Conservation (phyloP, 495 filamentous ascomycete genomes). For the Tuber calosporum region DNA sequence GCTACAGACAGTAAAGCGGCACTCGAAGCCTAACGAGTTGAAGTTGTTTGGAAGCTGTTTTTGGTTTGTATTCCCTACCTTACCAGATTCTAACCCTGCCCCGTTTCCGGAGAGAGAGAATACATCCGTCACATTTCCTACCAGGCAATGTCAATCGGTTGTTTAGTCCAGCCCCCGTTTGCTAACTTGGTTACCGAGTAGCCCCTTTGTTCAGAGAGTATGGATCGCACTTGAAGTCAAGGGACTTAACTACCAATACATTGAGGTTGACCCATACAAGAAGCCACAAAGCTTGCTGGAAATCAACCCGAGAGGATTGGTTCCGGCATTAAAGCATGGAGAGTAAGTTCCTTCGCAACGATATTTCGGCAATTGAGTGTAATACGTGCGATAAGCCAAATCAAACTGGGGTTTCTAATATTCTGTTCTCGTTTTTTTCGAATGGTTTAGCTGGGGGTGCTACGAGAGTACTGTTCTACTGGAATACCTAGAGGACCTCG, state of each 20-base stretch:
- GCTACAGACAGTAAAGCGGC: constrained; percentile 63
- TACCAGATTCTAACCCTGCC: not conserved
- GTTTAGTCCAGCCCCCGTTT: constrained; percentile 2
- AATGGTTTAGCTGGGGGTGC: constrained; percentile 58
- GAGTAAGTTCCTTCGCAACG: constrained; percentile 44
- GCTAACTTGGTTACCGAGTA: constrained; percentile 9
- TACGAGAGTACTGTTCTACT: constrained; percentile 81
- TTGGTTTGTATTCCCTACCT: constrained; percentile 54
- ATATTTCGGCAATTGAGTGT: not conserved
- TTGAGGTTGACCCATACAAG: constrained; percentile 81
- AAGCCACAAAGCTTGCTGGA: constrained; percentile 72
- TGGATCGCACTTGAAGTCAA: constrained; percentile 95
- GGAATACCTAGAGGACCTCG: constrained; percentile 88
- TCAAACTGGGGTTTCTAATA: not conserved
- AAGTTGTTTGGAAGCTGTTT: constrained; percentile 88
- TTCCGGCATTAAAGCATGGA: constrained; percentile 74
- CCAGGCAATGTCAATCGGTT: not conserved
- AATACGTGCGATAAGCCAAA: constrained; percentile 12
- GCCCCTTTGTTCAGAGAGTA: constrained; percentile 80
- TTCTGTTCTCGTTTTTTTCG: not conserved
- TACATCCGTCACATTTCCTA: constrained; percentile 5
- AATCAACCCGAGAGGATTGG: constrained; percentile 80
- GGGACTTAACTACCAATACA: constrained; percentile 76
- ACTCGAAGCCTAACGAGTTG: constrained; percentile 61
- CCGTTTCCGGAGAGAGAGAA: not conserved